phyloP scores from a whole-genome alignment of 768 basidiomycete species.

The Tulasnella sp. region DNA sequence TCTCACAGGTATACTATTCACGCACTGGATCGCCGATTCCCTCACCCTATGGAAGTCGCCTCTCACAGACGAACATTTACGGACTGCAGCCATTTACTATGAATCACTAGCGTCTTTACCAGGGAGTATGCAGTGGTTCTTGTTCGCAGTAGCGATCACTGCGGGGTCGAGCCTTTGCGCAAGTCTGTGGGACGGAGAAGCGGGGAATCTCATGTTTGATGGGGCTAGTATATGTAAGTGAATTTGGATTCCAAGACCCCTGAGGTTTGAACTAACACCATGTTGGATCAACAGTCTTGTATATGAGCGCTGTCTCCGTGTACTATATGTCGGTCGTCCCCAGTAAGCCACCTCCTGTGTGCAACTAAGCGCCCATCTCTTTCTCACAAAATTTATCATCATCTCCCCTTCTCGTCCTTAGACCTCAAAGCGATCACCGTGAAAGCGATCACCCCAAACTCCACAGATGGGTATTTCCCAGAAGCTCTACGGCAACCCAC shows the following conservation, averaged over 20 bases:
- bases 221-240: constrained; percentile 76
- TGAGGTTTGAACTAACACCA: neutral
- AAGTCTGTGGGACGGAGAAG: constrained; percentile 66
- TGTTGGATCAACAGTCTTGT: constrained; percentile 48
- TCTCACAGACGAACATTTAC: constrained; percentile 66
- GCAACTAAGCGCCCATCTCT: neutral
- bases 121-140: constrained; percentile 42
- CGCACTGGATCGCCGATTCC: constrained; percentile 90
- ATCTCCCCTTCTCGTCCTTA: constrained; percentile 23
- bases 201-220: constrained; percentile 85
- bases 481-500: constrained; percentile 48
- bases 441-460: constrained; percentile 35
- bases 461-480: constrained; percentile 46
- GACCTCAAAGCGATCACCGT: constrained; percentile 52
- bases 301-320: constrained; percentile 56
- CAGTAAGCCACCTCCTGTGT: constrained; percentile 48
- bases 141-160: constrained; percentile 44
- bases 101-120: constrained; percentile 63
- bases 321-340: constrained; percentile 71
- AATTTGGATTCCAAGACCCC: too few relatives aligned
- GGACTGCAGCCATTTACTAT: constrained; percentile 77
- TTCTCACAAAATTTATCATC: neutral
- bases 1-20: constrained; percentile 60
- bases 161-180: constrained; percentile 62
- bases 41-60: constrained; percentile 83